Evolutionary conservation across 176 grass and related monocot genomes (phyloP).

Genomic region (Oryza officinalis): DNA sequence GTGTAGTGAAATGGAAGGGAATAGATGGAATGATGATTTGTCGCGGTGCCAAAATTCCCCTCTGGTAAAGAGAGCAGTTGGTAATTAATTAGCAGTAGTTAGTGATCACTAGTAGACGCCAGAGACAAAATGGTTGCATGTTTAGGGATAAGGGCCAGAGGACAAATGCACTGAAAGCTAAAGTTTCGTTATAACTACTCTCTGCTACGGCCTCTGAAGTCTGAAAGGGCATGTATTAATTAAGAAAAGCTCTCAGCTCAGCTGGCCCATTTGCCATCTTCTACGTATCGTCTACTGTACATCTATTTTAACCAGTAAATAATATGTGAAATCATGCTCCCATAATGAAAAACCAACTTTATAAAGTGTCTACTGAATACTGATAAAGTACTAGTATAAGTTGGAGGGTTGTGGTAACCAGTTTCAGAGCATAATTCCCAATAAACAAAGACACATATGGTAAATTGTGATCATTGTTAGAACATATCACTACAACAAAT

Average conservation of each 20-base stretch:
- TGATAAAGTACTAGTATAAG: not conserved
- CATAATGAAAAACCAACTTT: not conserved
- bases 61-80: conserved; percentile 25
- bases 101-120: conserved; percentile 27
- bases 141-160: conserved; percentile 73
- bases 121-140: conserved; percentile 46
- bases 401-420: not conserved
- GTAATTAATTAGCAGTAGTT: conserved; percentile 28
- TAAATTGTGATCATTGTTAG: not conserved
- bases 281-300: not conserved
- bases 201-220: conserved; percentile 14
- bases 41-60: conserved; percentile 33
- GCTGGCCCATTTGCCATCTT: conserved; percentile 29
- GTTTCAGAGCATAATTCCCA: not conserved
- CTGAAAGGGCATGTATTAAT: conserved; percentile 34
- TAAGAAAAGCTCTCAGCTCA: conserved; percentile 42
- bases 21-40: conserved; percentile 48
- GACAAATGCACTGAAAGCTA: conserved; percentile 50
- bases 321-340: not conserved
- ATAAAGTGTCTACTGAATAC: not conserved
- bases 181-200: conserved; percentile 46
- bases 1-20: conserved; percentile 54
- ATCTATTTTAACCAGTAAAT: not conserved
- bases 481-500: not conserved
- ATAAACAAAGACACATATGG: not conserved